These are phyloP conservation scores for Coemansia sp. DNA, from an alignment of 192 early-diverging fungal species.

Conservation along the genomic window DNA sequence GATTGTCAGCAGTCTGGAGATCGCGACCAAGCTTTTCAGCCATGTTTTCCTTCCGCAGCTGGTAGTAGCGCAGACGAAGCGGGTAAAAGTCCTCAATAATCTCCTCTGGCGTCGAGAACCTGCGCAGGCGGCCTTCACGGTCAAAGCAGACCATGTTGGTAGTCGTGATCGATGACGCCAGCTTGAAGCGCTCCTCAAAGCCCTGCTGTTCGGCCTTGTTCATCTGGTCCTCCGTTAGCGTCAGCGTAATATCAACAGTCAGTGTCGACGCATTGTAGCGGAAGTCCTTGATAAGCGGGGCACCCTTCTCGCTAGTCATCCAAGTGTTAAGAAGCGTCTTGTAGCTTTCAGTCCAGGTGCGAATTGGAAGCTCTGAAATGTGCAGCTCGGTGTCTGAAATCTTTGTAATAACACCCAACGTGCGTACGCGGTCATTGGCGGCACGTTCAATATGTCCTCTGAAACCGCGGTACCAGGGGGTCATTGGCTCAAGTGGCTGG, in stretches of 20 bases:
- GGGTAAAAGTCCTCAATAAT: conserved; percentile 89
- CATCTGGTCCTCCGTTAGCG: conserved; percentile 63
- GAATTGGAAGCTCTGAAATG: conserved; percentile 88
- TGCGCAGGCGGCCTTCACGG: conserved; percentile 75
- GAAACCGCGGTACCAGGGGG: conserved; percentile 95
- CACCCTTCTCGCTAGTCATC: conserved; percentile 69
- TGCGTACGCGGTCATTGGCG: conserved; percentile 59
- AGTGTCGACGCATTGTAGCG: conserved; percentile 54
- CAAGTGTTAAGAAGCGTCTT: conserved; percentile 81
- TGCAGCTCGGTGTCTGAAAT: conserved; percentile 72
- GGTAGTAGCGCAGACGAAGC: conserved; percentile 79
- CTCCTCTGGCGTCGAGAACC: conserved; percentile 71
- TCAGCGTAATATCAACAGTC: conserved; percentile 46
- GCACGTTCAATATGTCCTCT: conserved; percentile 68
- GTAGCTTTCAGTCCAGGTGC: conserved; percentile 85
- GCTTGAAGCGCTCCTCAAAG: conserved; percentile 79
- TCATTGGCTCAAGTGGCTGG: conserved; percentile 68
- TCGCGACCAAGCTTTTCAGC: conserved; percentile 64
- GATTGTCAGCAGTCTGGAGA: conserved; percentile 72
- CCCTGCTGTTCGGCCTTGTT: conserved; percentile 71
- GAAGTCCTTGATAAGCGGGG: conserved; percentile 60
- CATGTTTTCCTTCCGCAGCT: conserved; percentile 79
- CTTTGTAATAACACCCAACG: conserved; percentile 67
- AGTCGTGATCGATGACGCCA: conserved; percentile 67
- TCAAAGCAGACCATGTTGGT: conserved; percentile 97